Evolutionary conservation across 805 yeast species (phyloP), one percentile per base, ranked within the genome.

Genomic region (Helenozyma baotianmanensis): DNA sequence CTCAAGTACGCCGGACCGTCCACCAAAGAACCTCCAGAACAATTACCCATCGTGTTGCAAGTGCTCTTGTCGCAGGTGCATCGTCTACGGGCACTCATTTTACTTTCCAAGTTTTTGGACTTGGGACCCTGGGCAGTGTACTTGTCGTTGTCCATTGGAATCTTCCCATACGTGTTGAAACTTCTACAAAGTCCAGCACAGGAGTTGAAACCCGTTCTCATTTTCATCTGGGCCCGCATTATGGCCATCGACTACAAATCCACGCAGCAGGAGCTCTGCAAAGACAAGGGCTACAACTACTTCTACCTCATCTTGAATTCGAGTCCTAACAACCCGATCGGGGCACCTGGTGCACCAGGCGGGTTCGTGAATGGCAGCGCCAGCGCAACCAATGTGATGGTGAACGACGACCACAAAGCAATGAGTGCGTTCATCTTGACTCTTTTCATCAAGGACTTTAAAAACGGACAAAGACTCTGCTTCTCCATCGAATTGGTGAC

Each of bases 101-200:
- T 92, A 35, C 67, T 92, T 9, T 82, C 95, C 4, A 76, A 85
- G 47, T 92, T 90, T 53, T 66, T 92, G 26, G 98, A 92, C 57
- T 62, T 92, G 23, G 98, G 98, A 0, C 96, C 98, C 0, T 87
- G 96, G 94, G 97, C 98, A 0, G 97, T 92, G 0, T 85, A 88
- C 48, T 64, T 89, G 19, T 94, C 97, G 0, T 63, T 92, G 21
- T 85, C 96, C 6, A 89, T 92, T 43, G 97, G 97, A 14, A 90
- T 92, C 19, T 92, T 90, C 58, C 97, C 97, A 0, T 92, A 92
- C 53, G 95, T 92, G 21, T 65, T 90, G 34, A 87, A 89, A 48
- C 69, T 92, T 14, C 62, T 92, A 21, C 97, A 90, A 54, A 81
- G 94, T 39, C 97, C 97, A 0, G 96, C 97, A 0, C 94, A 86